phyloP scores from a whole-genome alignment of 371 early-diverging fungal species.

The Actinomortierella wolfii region DNA sequence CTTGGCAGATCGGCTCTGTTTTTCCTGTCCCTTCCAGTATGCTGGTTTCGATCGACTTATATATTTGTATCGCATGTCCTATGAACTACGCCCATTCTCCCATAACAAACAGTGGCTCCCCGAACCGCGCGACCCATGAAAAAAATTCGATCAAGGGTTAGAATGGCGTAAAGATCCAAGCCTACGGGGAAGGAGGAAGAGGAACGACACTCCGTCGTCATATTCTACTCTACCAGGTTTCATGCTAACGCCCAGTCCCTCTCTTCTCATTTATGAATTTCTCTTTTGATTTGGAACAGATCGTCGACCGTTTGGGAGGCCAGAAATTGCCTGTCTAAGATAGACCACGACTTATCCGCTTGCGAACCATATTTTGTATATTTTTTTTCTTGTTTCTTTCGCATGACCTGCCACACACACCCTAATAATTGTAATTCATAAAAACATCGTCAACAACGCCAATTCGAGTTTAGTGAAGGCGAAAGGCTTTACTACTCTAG shows the following conservation, averaged over 20 bases:
- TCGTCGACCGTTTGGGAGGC: constrained; percentile 38
- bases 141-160: background rate
- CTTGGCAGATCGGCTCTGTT: constrained; percentile 3
- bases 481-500: no score
- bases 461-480: no score
- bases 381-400: no score
- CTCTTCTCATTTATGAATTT: background rate
- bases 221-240: background rate
- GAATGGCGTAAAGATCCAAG: background rate
- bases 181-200: background rate
- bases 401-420: no score
- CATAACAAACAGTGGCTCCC: constrained; percentile 23
- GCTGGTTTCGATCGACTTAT: constrained; percentile 7
- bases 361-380: no score
- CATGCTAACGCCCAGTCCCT: background rate
- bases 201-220: background rate
- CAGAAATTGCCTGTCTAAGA: constrained; percentile 34
- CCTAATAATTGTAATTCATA: no score
- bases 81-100: no score
- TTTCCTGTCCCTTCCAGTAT: constrained; percentile 5
- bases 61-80: background rate
- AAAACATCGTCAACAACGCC: no score
- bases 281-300: constrained; percentile 5
- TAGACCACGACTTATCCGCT: no score
- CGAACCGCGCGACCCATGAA: constrained; percentile 19